These are phyloP conservation scores for Cadophora malorum DNA, from an alignment of 2,329 filamentous ascomycete species.

Conservation along the genomic window DNA sequence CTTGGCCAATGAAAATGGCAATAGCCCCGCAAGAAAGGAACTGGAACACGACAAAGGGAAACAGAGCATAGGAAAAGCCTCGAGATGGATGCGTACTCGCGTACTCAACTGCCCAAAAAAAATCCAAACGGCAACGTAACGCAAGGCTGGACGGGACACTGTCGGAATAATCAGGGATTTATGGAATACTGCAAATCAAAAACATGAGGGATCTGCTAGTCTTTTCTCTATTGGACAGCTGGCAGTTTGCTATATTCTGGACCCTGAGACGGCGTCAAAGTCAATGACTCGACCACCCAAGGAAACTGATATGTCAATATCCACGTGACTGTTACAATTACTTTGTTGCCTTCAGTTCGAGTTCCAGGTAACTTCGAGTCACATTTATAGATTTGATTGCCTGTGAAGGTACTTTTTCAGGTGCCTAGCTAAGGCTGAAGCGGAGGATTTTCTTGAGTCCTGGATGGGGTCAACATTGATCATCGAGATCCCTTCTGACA, in stretches of 20 bases:
- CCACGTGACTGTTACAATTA: not conserved
- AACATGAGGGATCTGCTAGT: slow-evolving; percentile 10
- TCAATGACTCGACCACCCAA: slow-evolving; percentile 15
- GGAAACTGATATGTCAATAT: slow-evolving; percentile 6
- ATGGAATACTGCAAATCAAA: slow-evolving; percentile 10
- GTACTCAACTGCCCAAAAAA: not conserved
- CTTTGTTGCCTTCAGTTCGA: not conserved
- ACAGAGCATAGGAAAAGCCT: not conserved
- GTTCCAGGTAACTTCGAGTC: slow-evolving; percentile 2
- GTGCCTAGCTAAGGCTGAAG: not conserved
- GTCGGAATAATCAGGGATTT: slow-evolving; percentile 18
- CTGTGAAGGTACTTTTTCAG: not conserved
- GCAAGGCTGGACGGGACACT: slow-evolving; percentile 6
- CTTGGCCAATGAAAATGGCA: slow-evolving; percentile 24
- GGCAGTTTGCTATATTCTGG: slow-evolving; percentile 11
- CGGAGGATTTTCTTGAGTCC: not conserved
- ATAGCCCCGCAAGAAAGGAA: slow-evolving; percentile 15
- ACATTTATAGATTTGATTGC: not conserved
- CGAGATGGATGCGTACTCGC: slow-evolving; percentile 9
- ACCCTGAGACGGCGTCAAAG: slow-evolving; percentile 15
- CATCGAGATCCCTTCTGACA: slow-evolving; percentile 6
- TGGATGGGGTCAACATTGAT: not conserved
- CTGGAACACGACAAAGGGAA: too few relatives aligned
- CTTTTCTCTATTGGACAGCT: slow-evolving; percentile 5
- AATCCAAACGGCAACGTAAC: not conserved